Conservation (phyloP, 108 stramenopile genomes). For the Pseudonitzschia delicatissima region DNA sequence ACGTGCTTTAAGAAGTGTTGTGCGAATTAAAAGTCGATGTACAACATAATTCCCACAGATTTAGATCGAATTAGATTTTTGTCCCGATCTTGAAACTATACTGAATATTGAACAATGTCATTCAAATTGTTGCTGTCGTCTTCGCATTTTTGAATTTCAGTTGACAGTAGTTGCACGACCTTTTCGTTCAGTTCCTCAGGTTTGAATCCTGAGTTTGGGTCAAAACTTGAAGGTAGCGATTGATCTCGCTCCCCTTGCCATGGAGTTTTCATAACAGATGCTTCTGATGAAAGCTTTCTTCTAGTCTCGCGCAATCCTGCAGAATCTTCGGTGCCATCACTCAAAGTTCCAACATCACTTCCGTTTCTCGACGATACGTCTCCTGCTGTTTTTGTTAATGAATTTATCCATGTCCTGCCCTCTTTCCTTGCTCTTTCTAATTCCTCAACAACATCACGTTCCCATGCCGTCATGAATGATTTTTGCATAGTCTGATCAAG, state of each 20-base stretch:
- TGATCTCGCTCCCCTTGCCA: not conserved
- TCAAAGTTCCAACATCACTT: not conserved
- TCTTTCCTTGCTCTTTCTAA: constrained; percentile 37
- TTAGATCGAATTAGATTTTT: not conserved
- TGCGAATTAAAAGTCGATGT: no score
- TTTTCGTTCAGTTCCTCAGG: constrained; percentile 7
- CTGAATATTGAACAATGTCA: constrained; percentile 17
- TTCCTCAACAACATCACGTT: constrained; percentile 43
- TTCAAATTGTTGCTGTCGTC: not conserved
- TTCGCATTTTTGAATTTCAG: not conserved
- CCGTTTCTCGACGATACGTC: not conserved
- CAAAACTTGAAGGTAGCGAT: not conserved
- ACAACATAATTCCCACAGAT: constrained; percentile 6
- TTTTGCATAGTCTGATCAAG: constrained; percentile 27
- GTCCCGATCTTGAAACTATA: not conserved
- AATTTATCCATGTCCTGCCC: constrained; percentile 38
- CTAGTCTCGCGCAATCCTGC: not conserved
- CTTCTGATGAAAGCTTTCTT: not conserved
- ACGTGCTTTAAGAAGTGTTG: no score
- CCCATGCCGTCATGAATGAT: constrained; percentile 49
- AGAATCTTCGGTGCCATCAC: not conserved
- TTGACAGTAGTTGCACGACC: not conserved
- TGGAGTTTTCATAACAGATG: not conserved
- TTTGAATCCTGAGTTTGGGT: constrained; percentile 3
- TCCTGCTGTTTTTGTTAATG: not conserved